phyloP scores from a whole-genome alignment of 2,329 filamentous ascomycete genomes.

The Botrytis medusae region DNA sequence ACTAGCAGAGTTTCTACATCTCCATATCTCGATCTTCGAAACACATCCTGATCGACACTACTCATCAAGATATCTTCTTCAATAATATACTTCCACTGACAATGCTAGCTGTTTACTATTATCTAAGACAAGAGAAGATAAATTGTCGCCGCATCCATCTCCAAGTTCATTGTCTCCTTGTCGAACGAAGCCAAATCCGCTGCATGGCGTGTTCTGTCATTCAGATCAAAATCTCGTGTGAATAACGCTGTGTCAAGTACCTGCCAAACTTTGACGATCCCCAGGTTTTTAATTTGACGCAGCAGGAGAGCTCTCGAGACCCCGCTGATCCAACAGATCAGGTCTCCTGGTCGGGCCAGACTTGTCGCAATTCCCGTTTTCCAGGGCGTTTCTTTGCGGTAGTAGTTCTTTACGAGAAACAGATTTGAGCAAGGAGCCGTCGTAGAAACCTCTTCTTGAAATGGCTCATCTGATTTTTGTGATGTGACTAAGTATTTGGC shows the following conservation, averaged over 20 bases:
- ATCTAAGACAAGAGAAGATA: not conserved
- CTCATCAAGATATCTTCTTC: not conserved
- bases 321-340: not conserved
- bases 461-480: no score
- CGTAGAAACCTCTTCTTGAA: not conserved
- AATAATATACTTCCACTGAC: not conserved
- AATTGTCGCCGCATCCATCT: not conserved
- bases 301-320: not conserved
- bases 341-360: not conserved
- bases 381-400: not conserved
- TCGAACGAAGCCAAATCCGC: not conserved
- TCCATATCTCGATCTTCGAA: not conserved
- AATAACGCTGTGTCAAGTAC: not conserved
- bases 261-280: not conserved
- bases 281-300: not conserved
- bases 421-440: not conserved
- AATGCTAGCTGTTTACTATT: not conserved
- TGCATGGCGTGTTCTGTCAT: not conserved
- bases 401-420: not conserved
- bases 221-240: not conserved
- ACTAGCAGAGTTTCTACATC: not conserved
- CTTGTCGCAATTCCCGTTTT: not conserved
- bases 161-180: not conserved
- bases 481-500: not conserved
- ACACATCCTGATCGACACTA: not conserved